Conservation (phyloP, 2,329 filamentous ascomycete genomes). For the Botryosphaeria dothidea region DNA sequence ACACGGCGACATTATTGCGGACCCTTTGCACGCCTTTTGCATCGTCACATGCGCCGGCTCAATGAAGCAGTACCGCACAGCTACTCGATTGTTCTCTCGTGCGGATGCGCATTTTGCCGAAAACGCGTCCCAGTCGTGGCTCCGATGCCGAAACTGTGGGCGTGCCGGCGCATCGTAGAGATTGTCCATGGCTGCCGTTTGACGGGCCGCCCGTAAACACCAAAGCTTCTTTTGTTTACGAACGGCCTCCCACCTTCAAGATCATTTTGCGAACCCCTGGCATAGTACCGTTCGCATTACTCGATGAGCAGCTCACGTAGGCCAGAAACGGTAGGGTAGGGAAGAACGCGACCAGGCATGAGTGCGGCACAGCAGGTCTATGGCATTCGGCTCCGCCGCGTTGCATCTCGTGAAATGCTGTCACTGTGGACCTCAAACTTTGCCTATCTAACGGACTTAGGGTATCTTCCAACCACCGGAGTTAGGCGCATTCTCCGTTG, state of each 20-base stretch:
- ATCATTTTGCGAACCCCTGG: neutral
- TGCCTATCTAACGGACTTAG: neutral
- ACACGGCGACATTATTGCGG: conserved; percentile 7
- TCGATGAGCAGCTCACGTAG: too few species aligned
- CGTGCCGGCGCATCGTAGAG: neutral
- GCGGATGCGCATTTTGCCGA: neutral
- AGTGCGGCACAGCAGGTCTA: neutral
- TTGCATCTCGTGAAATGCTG: neutral
- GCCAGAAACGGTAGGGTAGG: too few species aligned
- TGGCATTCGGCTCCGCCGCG: neutral
- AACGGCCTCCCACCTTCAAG: neutral
- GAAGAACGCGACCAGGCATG: neutral
- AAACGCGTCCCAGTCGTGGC: neutral
- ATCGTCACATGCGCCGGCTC: neutral
- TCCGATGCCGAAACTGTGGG: neutral
- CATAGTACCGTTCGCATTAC: too few species aligned
- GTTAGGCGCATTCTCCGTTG: neutral
- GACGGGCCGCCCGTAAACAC: neutral
- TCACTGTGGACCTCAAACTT: neutral
- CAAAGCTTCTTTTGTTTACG: neutral
- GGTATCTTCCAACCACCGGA: neutral
- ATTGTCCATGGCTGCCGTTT: neutral
- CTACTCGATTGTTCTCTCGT: too few species aligned
- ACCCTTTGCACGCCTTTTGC: neutral
- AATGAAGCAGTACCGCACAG: too few species aligned